Conservation (phyloP, 306 rosid species). For the Macrotyloma uniflorum region DNA sequence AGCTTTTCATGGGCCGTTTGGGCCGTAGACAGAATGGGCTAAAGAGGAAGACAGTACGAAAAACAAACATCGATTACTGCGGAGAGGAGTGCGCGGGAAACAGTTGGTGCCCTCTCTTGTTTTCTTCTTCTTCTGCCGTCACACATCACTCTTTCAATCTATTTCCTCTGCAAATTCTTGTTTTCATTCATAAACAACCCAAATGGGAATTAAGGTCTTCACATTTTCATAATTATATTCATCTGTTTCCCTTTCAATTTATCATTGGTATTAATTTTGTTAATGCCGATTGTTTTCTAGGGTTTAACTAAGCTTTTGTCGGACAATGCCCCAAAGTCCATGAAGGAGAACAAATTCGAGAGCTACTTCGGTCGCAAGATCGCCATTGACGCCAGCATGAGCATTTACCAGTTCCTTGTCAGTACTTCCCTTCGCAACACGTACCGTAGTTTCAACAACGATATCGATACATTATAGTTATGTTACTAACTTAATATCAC, state of each 20-base stretch:
- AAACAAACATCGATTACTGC: background rate
- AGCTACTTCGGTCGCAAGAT: constrained; percentile 93
- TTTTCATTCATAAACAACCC: background rate
- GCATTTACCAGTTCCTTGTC: constrained; percentile 97
- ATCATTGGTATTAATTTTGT: background rate
- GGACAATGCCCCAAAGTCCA: constrained; percentile 87
- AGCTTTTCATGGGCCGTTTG: background rate
- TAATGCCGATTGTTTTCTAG: constrained; percentile 44
- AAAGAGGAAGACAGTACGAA: background rate
- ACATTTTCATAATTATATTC: constrained; percentile 1
- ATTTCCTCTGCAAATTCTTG: constrained; percentile 10
- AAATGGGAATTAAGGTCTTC: constrained; percentile 83
- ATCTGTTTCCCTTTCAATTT: background rate
- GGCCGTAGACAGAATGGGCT: background rate
- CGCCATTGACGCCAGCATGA: constrained; percentile 97
- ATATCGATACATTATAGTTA: background rate
- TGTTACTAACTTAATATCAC: background rate
- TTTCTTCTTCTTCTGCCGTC: constrained; percentile 12
- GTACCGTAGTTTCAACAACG: background rate
- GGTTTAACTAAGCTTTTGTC: constrained; percentile 99
- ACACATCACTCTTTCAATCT: background rate
- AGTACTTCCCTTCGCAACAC: constrained; percentile 18
- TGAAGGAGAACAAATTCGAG: constrained; percentile 97
- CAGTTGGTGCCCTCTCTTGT: background rate
- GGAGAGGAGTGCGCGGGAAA: constrained; percentile 51